These are phyloP conservation scores for Saccharomycopsis oosterbeekiorum DNA, from an alignment of 805 yeast genomes.

Conservation along the genomic window DNA sequence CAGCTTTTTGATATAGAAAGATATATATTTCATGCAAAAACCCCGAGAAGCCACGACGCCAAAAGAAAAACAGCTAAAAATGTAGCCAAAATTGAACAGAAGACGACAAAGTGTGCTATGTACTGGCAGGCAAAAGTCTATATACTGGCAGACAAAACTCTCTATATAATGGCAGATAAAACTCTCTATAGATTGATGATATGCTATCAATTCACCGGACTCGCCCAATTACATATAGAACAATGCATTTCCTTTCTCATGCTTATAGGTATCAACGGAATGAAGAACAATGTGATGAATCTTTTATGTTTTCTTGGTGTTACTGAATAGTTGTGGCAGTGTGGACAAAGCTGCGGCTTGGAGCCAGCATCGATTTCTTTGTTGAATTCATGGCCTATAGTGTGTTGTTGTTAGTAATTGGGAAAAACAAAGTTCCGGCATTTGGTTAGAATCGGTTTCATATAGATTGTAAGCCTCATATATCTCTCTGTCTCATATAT, in stretches of 20 bases:
- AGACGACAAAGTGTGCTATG: too few relatives aligned
- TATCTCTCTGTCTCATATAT: too few relatives aligned
- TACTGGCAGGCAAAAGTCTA: too few relatives aligned
- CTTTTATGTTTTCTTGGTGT: constrained; percentile 42
- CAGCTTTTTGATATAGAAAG: not conserved
- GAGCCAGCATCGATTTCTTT: constrained; percentile 5
- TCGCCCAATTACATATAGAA: constrained; percentile 40
- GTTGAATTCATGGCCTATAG: constrained; percentile 16
- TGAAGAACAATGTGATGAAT: constrained; percentile 43
- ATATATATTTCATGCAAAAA: not conserved
- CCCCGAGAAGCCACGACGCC: not conserved
- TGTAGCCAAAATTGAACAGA: too few relatives aligned
- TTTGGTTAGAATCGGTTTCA: not conserved
- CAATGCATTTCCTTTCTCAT: constrained; percentile 44
- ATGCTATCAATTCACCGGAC: constrained; percentile 25
- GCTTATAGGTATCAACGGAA: constrained; percentile 45
- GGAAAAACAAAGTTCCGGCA: not conserved
- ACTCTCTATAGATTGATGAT: too few relatives aligned
- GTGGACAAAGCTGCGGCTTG: constrained; percentile 34
- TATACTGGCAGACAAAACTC: too few relatives aligned
- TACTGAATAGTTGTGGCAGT: constrained; percentile 49
- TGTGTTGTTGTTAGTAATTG: not conserved
- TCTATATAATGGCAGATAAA: too few relatives aligned
- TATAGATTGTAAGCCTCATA: not conserved
- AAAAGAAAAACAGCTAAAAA: constrained; percentile 19